Evolutionary conservation across 2,329 filamentous ascomycete species (phyloP), one percentile per base, ranked within the genome.

Genomic region (Apiospora arundinis): DNA sequence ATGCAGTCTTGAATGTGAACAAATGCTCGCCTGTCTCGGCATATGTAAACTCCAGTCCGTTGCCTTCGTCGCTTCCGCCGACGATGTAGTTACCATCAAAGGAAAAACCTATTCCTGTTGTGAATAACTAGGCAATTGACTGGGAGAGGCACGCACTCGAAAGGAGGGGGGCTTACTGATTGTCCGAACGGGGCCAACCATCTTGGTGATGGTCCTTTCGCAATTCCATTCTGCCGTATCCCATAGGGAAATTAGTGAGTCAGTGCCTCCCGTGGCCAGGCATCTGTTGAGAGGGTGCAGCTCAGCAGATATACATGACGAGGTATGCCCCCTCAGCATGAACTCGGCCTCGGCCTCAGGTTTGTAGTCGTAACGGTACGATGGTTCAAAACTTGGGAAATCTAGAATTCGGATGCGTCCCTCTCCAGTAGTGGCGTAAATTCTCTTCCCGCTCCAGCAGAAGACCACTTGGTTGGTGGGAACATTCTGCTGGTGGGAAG

Each of bases 181-280:
- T 78, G 89, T 93, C 77, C 89, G 88, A 40, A 95, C 90, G 3
- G 92, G 90, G 1, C 92, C 92, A 12, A 88, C 86, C 84, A 93
- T 92, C 75, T 89, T 87, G 46, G 90, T 90, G 56, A 95, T 85
- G 0, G 92, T 94, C 72, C 91, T 88, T 77, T 91, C 88, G 78
- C 92, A 95, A 70, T 93, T 89, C 92, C 92, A 95, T 75, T 93
- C 91, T 52, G 87, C 86, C 4, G 93, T 95, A 77, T 95, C 92
- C 91, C 93, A 95, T 3, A 95, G 84, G 6, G 91, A 87, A 74
- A 95, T 92, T 68, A 94, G 88, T 1, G 92, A 92, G 77, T 95
- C 93, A 12, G 91, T 90, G 12, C 92, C 92, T 42, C 93, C 93
- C 0, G 92, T 92, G 0, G 93, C 93, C 63, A 95, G 84, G 77